Percentiles rank a stretch among this genome's conserved stretches.
Evolutionary conservation across 176 grass and related monocot genomes (phyloP).

Genomic region (Paspalum notatum): DNA sequence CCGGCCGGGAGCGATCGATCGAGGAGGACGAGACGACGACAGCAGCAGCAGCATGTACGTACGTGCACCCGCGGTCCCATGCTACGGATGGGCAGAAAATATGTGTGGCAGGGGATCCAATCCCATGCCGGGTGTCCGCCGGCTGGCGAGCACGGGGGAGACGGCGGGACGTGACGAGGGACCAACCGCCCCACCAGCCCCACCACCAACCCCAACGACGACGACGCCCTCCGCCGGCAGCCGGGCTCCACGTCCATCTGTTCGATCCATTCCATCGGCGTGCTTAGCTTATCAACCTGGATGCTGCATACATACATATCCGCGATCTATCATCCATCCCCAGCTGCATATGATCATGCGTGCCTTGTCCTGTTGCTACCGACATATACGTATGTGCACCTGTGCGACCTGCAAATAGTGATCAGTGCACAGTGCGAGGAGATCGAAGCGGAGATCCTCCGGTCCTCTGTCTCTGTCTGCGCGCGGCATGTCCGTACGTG

Average conservation of each 20-base stretch:
- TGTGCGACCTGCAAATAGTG: not conserved
- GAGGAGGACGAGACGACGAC: too few species aligned
- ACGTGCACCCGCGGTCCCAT: not conserved
- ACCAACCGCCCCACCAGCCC: constrained; percentile 13
- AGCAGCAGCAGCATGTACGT: not conserved
- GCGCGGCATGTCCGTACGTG: constrained; percentile 31
- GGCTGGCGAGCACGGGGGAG: constrained; percentile 37
- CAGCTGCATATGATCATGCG: not conserved
- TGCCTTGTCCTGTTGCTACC: constrained; percentile 23
- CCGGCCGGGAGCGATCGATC: too few species aligned
- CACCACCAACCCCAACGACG: not conserved
- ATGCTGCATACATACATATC: constrained; percentile 10
- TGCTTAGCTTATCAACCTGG: too few species aligned
- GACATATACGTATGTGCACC: too few species aligned
- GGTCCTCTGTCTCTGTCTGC: not conserved
- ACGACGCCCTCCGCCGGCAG: not conserved
- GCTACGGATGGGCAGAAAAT: not conserved
- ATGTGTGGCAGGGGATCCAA: constrained; percentile 23
- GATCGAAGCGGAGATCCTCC: not conserved
- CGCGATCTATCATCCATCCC: not conserved
- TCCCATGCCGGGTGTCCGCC: constrained; percentile 26
- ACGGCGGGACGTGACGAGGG: constrained; percentile 37
- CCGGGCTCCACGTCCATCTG: not conserved
- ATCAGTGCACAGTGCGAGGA: not conserved
- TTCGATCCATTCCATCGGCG: not conserved